A percentile compares a stretch with the other conserved stretches of the same genome.
Conservation (phyloP, 805 yeast genomes). For the Zygoascus biomembranicola region DNA sequence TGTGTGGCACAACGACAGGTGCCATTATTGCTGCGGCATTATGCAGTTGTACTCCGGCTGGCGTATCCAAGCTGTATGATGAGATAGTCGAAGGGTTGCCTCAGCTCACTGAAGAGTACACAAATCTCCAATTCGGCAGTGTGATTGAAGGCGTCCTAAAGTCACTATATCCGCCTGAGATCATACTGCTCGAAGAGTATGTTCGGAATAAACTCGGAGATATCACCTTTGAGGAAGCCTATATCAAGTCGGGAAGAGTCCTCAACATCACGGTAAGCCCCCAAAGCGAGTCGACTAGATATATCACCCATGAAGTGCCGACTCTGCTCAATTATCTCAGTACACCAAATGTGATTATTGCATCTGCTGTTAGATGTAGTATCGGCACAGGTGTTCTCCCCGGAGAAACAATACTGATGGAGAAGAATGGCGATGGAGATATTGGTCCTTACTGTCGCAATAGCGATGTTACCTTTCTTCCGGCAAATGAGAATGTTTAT, state of each 20-base stretch:
- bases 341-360: slow-evolving; percentile 82
- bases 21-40: slow-evolving; percentile 85
- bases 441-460: slow-evolving; percentile 26
- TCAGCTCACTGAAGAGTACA: slow-evolving; percentile 14
- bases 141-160: slow-evolving; percentile 66
- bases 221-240: slow-evolving; percentile 90
- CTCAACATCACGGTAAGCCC: slow-evolving; percentile 66
- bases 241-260: slow-evolving; percentile 64
- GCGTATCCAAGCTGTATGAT: slow-evolving; percentile 40
- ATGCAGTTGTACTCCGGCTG: slow-evolving; percentile 63
- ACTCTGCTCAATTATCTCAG: slow-evolving; percentile 74
- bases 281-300: not conserved
- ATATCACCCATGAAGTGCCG: slow-evolving; percentile 9
- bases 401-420: slow-evolving; percentile 51
- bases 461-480: slow-evolving; percentile 26
- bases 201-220: slow-evolving; percentile 71
- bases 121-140: slow-evolving; percentile 27
- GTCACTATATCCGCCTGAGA: slow-evolving; percentile 82
- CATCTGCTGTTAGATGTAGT: slow-evolving; percentile 82
- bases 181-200: slow-evolving; percentile 67
- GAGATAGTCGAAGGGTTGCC: slow-evolving; percentile 20
- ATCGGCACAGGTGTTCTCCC: slow-evolving; percentile 53
- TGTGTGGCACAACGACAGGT: slow-evolving; percentile 91
- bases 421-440: slow-evolving; percentile 46
- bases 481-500: slow-evolving; percentile 36